phyloP scores from a whole-genome alignment of 345 rosid genomes.

The Abelmoschus esculentus region DNA sequence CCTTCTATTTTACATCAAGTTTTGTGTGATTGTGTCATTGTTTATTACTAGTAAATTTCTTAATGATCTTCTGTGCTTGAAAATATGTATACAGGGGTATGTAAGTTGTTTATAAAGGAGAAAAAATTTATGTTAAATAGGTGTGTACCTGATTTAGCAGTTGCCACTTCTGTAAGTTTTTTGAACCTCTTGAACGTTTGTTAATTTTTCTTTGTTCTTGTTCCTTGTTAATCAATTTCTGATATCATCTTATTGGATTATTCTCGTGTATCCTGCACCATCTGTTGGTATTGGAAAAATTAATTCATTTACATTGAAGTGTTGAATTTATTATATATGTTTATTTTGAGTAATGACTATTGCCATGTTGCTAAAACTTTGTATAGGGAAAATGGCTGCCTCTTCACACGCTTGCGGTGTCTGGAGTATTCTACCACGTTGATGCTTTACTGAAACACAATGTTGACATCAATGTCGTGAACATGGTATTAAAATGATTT shows the following conservation, averaged over 20 bases:
- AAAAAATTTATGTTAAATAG: constrained; percentile 68
- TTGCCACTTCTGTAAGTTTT: constrained; percentile 71
- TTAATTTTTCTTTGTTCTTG: background rate
- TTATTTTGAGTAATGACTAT: background rate
- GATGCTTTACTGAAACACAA: constrained; percentile 69
- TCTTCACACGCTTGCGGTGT: constrained; percentile 79
- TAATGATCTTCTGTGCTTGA: constrained; percentile 11
- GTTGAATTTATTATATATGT: background rate
- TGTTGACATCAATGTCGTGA: constrained; percentile 70
- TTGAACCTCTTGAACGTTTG: background rate
- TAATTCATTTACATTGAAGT: background rate
- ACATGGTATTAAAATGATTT: constrained; percentile 36
- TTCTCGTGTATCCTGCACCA: background rate
- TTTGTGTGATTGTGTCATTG: background rate
- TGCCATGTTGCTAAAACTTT: background rate
- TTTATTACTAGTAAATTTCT: background rate
- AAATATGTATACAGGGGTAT: constrained; percentile 31
- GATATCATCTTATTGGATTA: background rate
- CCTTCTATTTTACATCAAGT: background rate
- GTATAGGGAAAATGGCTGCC: constrained; percentile 70
- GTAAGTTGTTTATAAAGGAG: constrained; percentile 67
- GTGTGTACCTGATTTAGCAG: constrained; percentile 57
- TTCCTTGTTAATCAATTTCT: background rate
- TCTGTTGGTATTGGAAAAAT: background rate
- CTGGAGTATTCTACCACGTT: constrained; percentile 75